These are phyloP conservation scores for Tolypocladium tundrense DNA, from an alignment of 2,329 filamentous ascomycete species.

Conservation along the genomic window DNA sequence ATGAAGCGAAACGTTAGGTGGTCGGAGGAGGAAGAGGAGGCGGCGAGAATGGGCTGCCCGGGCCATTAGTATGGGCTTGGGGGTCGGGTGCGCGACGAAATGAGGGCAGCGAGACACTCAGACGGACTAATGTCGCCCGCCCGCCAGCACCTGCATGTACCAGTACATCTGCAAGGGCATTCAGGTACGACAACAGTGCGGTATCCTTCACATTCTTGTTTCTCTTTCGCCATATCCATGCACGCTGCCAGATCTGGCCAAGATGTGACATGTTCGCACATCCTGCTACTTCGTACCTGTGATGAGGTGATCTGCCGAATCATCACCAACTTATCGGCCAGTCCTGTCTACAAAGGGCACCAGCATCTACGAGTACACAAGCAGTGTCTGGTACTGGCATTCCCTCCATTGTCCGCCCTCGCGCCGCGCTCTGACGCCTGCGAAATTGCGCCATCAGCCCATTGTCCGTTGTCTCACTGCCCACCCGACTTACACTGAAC, in stretches of 20 bases:
- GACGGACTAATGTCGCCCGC: neutral
- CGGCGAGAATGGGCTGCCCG: neutral
- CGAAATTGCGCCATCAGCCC: neutral
- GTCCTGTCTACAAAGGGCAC: neutral
- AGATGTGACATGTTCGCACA: neutral
- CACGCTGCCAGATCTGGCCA: neutral
- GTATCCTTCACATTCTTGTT: neutral
- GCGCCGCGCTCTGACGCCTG: neutral
- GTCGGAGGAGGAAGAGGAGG: slow-evolving; percentile 1
- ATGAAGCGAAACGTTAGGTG: slow-evolving; percentile 10
- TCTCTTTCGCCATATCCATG: neutral
- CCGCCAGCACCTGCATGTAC: neutral
- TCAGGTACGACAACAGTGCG: neutral
- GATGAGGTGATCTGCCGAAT: neutral
- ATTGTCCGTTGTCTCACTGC: neutral
- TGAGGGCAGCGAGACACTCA: neutral
- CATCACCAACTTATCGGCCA: neutral
- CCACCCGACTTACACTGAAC: neutral
- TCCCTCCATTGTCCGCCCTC: neutral
- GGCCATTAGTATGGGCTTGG: neutral
- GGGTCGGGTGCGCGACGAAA: neutral
- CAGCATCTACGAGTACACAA: neutral
- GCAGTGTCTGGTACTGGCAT: neutral
- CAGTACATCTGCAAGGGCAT: neutral
- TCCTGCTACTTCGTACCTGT: neutral